Evolutionary conservation across 306 rosid genomes (phyloP).

Genomic region (Fagus sylvatica): DNA sequence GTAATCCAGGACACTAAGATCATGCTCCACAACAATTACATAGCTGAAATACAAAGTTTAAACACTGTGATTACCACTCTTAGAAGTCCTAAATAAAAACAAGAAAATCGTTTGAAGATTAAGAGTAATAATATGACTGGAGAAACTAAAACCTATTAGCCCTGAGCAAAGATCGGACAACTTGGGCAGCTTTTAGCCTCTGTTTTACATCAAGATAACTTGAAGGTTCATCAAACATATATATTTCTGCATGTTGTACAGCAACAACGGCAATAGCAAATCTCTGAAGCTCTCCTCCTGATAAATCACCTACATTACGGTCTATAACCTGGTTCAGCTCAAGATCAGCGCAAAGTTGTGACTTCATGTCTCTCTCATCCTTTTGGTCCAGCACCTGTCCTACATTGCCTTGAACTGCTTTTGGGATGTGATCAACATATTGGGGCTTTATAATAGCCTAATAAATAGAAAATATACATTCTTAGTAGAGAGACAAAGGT

Average conservation of each 20-base stretch:
- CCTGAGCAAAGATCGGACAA: slow-evolving; percentile 84
- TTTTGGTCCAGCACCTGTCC: slow-evolving; percentile 89
- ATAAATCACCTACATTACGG: slow-evolving; percentile 91
- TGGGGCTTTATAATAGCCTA: slow-evolving; percentile 98
- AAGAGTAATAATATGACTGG: slow-evolving; percentile 1
- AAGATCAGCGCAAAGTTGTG: slow-evolving; percentile 73
- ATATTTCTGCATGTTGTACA: slow-evolving; percentile 92
- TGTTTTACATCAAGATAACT: slow-evolving; percentile 98
- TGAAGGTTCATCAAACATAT: slow-evolving; percentile 98
- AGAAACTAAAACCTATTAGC: slow-evolving; percentile 65
- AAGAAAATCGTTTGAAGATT: background rate
- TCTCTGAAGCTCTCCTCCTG: slow-evolving; percentile 99
- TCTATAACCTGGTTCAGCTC: slow-evolving; percentile 94
- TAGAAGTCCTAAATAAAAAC: background rate
- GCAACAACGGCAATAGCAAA: slow-evolving; percentile 99
- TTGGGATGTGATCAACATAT: slow-evolving; percentile 95
- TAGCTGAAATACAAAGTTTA: slow-evolving; percentile 61
- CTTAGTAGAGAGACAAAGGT: background rate
- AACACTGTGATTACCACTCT: slow-evolving; percentile 23
- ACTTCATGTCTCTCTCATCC: slow-evolving; percentile 76
- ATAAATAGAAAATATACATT: slow-evolving; percentile 9
- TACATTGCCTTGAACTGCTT: slow-evolving; percentile 97
- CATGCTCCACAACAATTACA: slow-evolving; percentile 99
- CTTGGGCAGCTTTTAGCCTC: slow-evolving; percentile 96
- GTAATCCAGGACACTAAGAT: slow-evolving; percentile 97